Base-by-base conservation (phyloP, 1,139 yeast genomes). In the Hanseniaspora gamundiae region DNA sequence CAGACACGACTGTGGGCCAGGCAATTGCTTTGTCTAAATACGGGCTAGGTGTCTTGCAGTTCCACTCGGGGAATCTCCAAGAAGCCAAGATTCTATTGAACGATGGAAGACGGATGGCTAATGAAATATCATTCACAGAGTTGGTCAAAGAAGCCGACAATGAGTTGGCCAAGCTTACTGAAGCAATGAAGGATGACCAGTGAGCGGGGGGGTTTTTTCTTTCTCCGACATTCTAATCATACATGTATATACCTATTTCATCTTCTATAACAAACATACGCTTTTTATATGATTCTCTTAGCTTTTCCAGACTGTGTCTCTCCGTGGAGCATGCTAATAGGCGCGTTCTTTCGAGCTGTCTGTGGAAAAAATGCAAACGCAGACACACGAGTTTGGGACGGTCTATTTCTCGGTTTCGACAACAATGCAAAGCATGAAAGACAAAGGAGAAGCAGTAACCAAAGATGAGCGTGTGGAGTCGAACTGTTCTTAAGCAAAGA, bases 21-120 rank as follows among this genome's bases (percentile, higher is more conserved):
- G 78, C 83, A 2, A 76, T 81, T 28, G 94, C 94, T 0, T 67
- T 86, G 55, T 77, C 95, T 0, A 78, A 86, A 0, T 88, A 85
- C 56, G 94, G 95, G 0, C 67, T 85, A 36, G 97, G 95, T 0
- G 94, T 87, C 4, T 71, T 85, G 14, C 71, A 76, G 42, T 62
- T 83, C 17, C 87, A 84, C 55, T n/a, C 29, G 14, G 43, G 39
- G n/a, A 40, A 43, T 16, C 30, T 43, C 2, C 54, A 69, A 21
- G 66, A 70, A 49, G 87, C 95, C 0, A 77, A 75, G 51, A 68
- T 78, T 31, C 64, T 74, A 28, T 65, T 87, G 40, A 67, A 82
- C 19, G 91, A 82, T 58, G 77, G 94, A 0, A 69, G 87, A 39
- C 71, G 80, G 16, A 66, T 87, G 49, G 87, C 94, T 1, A 73